phyloP scores from a whole-genome alignment of 306 rosid species.

The Abrus precatorius region DNA sequence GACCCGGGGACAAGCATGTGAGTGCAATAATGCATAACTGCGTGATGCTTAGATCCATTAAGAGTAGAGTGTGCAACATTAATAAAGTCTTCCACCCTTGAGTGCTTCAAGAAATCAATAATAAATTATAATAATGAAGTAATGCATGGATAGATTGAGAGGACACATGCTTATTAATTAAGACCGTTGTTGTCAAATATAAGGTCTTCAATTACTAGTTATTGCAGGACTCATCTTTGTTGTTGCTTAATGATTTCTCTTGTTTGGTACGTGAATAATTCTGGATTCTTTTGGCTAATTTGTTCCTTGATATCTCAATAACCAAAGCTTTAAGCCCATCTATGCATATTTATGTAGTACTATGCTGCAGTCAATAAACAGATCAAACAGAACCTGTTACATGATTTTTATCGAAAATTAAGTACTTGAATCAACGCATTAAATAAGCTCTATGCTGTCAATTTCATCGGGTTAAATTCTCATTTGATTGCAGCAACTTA shows the following conservation, averaged over 20 bases:
- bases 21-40: slow-evolving; percentile 29
- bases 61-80: not conserved
- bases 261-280: not conserved
- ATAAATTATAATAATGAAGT: not conserved
- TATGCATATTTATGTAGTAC: not conserved
- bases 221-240: not conserved
- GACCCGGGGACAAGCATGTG: slow-evolving; percentile 16
- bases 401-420: not conserved
- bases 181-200: no score
- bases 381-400: not conserved
- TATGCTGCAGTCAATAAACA: not conserved
- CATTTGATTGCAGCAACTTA: not conserved
- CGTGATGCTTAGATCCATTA: not conserved
- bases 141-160: not conserved
- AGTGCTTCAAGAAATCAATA: not conserved
- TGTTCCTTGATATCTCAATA: not conserved
- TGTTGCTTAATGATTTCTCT: not conserved
- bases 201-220: no score
- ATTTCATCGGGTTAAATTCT: not conserved
- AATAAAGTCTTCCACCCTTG: not conserved
- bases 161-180: not conserved
- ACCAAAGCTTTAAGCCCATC: not conserved
- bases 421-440: not conserved
- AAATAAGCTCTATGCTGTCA: not conserved
- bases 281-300: not conserved